These are phyloP conservation scores for Pinguiococcus pyrenoidosus DNA, from an alignment of 108 stramenopile genomes.

Conservation along the genomic window DNA sequence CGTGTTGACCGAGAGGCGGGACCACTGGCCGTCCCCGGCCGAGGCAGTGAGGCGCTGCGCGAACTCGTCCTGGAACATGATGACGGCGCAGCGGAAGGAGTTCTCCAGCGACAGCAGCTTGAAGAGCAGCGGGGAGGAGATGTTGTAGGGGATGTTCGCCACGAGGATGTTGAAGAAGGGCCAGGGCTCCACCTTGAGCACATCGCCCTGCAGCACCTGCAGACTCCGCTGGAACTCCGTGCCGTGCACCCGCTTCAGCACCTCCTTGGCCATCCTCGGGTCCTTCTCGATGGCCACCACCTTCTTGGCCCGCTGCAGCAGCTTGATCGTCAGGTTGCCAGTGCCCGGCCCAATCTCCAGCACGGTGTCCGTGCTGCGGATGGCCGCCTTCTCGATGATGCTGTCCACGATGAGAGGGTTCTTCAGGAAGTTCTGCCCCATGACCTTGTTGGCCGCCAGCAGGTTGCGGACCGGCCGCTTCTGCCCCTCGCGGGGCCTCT, in stretches of 20 bases:
- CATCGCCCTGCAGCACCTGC: conserved; percentile 86
- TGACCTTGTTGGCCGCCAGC: conserved; percentile 54
- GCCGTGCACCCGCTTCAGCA: conserved; percentile 88
- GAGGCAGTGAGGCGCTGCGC: conserved; percentile 77
- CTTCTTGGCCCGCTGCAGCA: conserved; percentile 67
- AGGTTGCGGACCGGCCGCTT: conserved; percentile 21
- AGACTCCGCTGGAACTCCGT: conserved; percentile 57
- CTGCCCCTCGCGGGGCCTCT: background rate
- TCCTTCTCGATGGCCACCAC: conserved; percentile 94
- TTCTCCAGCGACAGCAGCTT: conserved; percentile 86
- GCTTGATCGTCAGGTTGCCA: conserved; percentile 93
- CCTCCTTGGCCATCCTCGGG: conserved; percentile 90
- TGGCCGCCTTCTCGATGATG: conserved; percentile 76
- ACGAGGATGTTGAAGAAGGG: conserved; percentile 96
- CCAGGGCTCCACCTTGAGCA: conserved; percentile 77
- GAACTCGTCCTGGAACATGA: conserved; percentile 99
- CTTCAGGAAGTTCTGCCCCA: conserved; percentile 98
- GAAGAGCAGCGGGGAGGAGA: conserved; percentile 82
- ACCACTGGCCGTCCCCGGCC: conserved; percentile 88
- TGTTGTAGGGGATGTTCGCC: conserved; percentile 96
- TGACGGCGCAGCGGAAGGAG: conserved; percentile 92
- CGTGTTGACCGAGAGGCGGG: conserved; percentile 88
- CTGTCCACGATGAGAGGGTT: conserved; percentile 95
- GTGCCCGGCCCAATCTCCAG: conserved; percentile 86
- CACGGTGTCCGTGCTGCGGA: conserved; percentile 69